These are phyloP conservation scores for Penicillium paradoxum DNA, from an alignment of 495 filamentous ascomycete genomes.

Conservation along the genomic window DNA sequence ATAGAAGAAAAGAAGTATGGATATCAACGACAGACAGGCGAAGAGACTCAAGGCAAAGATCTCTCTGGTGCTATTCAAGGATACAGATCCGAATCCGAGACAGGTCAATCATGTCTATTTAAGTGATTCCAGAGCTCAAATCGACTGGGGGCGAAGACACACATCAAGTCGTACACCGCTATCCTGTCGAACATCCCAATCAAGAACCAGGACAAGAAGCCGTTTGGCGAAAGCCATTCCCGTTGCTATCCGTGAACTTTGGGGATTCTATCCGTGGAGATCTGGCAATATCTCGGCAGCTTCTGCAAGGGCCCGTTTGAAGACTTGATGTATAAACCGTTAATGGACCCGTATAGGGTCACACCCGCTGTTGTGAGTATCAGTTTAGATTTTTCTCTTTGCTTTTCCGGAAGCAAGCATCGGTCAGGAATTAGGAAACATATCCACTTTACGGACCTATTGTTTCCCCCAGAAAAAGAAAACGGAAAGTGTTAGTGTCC, in stretches of 20 bases:
- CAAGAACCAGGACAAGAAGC: constrained; percentile 18
- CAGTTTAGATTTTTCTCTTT: background rate
- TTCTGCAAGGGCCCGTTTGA: constrained; percentile 40
- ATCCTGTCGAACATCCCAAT: constrained; percentile 27
- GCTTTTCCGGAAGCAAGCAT: constrained; percentile 6
- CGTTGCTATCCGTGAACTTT: constrained; percentile 14
- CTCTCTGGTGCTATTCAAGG: background rate
- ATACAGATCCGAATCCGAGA: background rate
- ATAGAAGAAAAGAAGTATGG: background rate
- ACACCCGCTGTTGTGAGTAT: constrained; percentile 14
- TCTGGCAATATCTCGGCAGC: constrained; percentile 16
- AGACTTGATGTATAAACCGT: constrained; percentile 32
- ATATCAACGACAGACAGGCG: background rate
- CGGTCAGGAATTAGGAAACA: background rate
- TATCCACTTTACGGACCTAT: background rate
- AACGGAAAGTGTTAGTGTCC: background rate
- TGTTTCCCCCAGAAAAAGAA: background rate
- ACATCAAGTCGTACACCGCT: constrained; percentile 35
- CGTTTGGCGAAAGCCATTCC: constrained; percentile 22
- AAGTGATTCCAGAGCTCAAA: constrained; percentile 8
- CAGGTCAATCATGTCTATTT: constrained; percentile 15
- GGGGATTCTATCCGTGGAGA: constrained; percentile 17
- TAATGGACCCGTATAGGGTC: constrained; percentile 13
- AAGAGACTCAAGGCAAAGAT: background rate
- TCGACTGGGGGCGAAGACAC: constrained; percentile 4